phyloP scores from a whole-genome alignment of 257 asterid species.

The Gentiana straminea region DNA sequence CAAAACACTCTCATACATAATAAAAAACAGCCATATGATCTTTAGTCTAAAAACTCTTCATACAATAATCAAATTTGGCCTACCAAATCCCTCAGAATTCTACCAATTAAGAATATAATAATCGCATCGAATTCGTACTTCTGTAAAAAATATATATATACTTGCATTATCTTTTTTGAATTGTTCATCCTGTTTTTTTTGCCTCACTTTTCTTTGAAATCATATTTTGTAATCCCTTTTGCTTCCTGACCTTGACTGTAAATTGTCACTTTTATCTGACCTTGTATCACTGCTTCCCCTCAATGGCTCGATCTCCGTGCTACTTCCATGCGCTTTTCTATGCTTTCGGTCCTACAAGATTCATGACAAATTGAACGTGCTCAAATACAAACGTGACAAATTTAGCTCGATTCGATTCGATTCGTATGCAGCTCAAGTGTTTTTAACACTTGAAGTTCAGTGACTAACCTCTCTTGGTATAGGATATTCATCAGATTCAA shows the following conservation, averaged over 20 bases:
- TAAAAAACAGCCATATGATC: too few relatives aligned
- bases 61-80: too few relatives aligned
- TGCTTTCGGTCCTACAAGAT: conserved; percentile 72
- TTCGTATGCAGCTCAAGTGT: too few relatives aligned
- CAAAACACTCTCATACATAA: too few relatives aligned
- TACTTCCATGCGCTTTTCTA: conserved; percentile 52
- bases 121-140: conserved; percentile 2
- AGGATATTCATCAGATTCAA: conserved; percentile 95
- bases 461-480: conserved; percentile 50
- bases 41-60: too few relatives aligned
- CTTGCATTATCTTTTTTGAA: conserved; percentile 7
- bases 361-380: background rate
- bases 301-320: conserved; percentile 54
- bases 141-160: conserved; percentile 8
- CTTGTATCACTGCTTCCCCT: conserved; percentile 43
- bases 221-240: conserved; percentile 17
- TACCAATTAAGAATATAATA: background rate
- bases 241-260: conserved; percentile 39
- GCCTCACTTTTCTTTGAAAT: background rate
- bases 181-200: background rate
- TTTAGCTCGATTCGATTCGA: background rate
- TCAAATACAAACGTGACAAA: background rate
- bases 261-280: conserved; percentile 60
- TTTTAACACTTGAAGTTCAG: too few relatives aligned
- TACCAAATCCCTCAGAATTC: too few relatives aligned